These are phyloP conservation scores for Capsella rubella DNA, from an alignment of 441 rosid genomes.

Conservation along the genomic window DNA sequence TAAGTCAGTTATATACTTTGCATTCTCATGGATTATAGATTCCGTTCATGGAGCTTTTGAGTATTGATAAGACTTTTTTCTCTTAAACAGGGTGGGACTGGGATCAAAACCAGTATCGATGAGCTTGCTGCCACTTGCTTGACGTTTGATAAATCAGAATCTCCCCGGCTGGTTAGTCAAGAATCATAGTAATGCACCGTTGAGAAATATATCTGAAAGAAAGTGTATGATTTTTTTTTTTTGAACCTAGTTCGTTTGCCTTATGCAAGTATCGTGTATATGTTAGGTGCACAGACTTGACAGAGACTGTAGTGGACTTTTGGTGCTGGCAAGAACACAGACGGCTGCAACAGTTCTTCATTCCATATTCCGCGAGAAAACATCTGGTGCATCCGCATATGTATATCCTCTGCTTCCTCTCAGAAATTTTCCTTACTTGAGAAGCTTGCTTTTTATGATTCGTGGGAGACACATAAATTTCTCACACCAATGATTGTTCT, in stretches of 20 bases:
- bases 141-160: constrained; percentile 63
- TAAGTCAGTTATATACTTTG: constrained; percentile 35
- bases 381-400: constrained; percentile 66
- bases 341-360: constrained; percentile 78
- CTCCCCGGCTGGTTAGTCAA: constrained; percentile 86
- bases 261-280: constrained; percentile 25
- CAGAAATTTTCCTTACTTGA: not conserved
- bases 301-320: constrained; percentile 90
- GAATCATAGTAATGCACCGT: constrained; percentile 7
- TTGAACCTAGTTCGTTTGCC: constrained; percentile 3
- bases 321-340: constrained; percentile 95
- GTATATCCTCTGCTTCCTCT: constrained; percentile 43
- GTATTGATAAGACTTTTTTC: not conserved
- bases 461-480: constrained; percentile 1
- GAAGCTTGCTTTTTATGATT: constrained; percentile 14
- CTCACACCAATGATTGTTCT: constrained; percentile 2
- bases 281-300: constrained; percentile 93
- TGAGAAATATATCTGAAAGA: not conserved
- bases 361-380: constrained; percentile 89
- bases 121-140: constrained; percentile 78
- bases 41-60: constrained; percentile 18
- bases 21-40: not conserved
- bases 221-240: not conserved
- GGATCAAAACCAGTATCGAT: constrained; percentile 82
- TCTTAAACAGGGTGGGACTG: constrained; percentile 78